Evolutionary conservation across 1,284 basidiomycete genomes (phyloP).

Genomic region (Butyriboletus appendiculatus): DNA sequence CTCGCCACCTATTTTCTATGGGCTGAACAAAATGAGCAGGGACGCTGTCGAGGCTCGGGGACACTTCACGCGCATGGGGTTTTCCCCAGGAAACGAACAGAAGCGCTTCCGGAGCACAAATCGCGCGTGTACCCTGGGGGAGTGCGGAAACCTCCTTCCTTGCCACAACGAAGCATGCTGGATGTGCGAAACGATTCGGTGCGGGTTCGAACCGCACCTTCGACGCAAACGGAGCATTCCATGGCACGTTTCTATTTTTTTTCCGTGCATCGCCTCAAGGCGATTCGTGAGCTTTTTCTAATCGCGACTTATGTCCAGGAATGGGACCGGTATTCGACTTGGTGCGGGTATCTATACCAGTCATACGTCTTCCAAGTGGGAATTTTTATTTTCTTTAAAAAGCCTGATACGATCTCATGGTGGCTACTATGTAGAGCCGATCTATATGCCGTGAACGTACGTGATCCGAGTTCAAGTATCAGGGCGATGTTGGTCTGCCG

Average conservation of each 20-base stretch:
- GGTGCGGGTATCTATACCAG: conserved; percentile 31
- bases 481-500: conserved; percentile 29
- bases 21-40: conserved; percentile 9
- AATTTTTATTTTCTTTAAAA: background rate
- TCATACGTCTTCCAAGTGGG: conserved; percentile 25
- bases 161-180: conserved; percentile 14
- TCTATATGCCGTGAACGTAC: conserved; percentile 14
- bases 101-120: conserved; percentile 25
- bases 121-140: conserved; percentile 26
- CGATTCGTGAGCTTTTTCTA: conserved; percentile 3
- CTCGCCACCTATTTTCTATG: background rate
- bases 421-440: conserved; percentile 16
- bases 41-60: conserved; percentile 16
- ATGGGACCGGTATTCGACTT: conserved; percentile 20
- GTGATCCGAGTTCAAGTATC: conserved; percentile 14
- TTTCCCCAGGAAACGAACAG: conserved; percentile 23
- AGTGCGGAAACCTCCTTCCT: conserved; percentile 17
- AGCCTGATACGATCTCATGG: background rate
- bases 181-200: conserved; percentile 23
- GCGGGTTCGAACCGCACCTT: conserved; percentile 25
- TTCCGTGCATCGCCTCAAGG: background rate
- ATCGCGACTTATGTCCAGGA: conserved; percentile 3
- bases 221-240: conserved; percentile 14
- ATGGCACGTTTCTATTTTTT: conserved; percentile 15
- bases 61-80: conserved; percentile 4